These are phyloP conservation scores for Phytopythium oedochilum DNA, from an alignment of 352 stramenopile genomes.

Conservation along the genomic window DNA sequence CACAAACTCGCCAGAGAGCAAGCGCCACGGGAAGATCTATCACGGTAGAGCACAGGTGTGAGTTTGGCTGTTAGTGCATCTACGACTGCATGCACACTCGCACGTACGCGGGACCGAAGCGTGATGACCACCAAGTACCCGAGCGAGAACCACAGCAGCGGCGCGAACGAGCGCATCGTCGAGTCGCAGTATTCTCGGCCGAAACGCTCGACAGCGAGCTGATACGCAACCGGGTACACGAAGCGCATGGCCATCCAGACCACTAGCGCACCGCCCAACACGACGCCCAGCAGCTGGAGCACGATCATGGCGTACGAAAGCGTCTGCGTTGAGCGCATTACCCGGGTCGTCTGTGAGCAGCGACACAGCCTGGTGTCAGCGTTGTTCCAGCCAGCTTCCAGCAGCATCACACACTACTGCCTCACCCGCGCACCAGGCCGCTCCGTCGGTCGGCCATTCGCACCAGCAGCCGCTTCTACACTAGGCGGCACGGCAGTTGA, in stretches of 20 bases:
- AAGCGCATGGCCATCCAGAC: slow-evolving; percentile 13
- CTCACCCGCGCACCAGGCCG: neutral
- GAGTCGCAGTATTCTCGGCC: slow-evolving; percentile 18
- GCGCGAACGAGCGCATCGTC: slow-evolving; percentile 24
- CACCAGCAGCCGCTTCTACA: neutral
- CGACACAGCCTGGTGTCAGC: neutral
- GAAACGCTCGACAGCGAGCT: slow-evolving; percentile 19
- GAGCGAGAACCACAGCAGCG: slow-evolving; percentile 51
- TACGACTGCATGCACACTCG: neutral
- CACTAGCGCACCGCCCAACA: neutral
- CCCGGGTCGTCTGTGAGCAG: neutral
- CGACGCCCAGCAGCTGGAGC: slow-evolving; percentile 12
- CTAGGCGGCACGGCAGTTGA: too few species aligned
- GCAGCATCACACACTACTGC: neutral
- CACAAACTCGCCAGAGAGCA: slow-evolving; percentile 39
- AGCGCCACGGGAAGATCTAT: slow-evolving; percentile 49
- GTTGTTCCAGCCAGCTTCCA: neutral
- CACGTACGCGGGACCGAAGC: slow-evolving; percentile 34
- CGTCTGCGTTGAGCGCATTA: neutral
- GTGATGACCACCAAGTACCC: slow-evolving; percentile 43
- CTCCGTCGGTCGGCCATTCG: neutral
- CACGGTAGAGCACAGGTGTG: neutral
- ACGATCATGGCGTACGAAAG: slow-evolving; percentile 8
- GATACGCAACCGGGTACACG: slow-evolving; percentile 16
- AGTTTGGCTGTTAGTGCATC: neutral